Conservation (phyloP, 495 filamentous ascomycete genomes). For the Aspergillus bridgeri region DNA sequence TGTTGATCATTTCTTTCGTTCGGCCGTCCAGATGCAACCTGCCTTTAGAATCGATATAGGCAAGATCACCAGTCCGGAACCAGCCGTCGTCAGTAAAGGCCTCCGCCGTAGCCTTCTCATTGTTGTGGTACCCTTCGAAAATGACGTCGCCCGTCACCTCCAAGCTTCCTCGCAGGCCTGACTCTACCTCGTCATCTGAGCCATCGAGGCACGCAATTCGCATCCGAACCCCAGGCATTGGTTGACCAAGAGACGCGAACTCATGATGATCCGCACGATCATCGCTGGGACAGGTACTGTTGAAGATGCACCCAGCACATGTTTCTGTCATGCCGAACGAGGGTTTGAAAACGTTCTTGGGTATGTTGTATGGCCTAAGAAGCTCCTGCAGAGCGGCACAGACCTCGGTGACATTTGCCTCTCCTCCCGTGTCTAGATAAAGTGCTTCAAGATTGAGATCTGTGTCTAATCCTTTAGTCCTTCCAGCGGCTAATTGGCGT, state of each 20-base stretch:
- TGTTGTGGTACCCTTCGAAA: slow-evolving; percentile 76
- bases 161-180: slow-evolving; percentile 20
- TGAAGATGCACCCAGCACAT: slow-evolving; percentile 47
- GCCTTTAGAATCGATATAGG: slow-evolving; percentile 53
- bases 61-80: slow-evolving; percentile 81
- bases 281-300: slow-evolving; percentile 28
- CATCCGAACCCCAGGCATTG: slow-evolving; percentile 41
- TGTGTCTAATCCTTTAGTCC: background rate
- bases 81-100: slow-evolving; percentile 70
- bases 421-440: slow-evolving; percentile 36
- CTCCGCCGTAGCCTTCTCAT: slow-evolving; percentile 57
- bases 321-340: slow-evolving; percentile 59
- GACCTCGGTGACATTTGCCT: slow-evolving; percentile 33
- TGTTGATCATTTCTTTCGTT: slow-evolving; percentile 52
- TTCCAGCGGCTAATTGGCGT: background rate
- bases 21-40: slow-evolving; percentile 53
- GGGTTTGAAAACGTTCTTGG: slow-evolving; percentile 37
- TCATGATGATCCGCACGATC: slow-evolving; percentile 23
- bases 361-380: slow-evolving; percentile 32
- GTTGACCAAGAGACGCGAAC: slow-evolving; percentile 39
- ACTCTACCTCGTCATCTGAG: background rate
- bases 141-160: slow-evolving; percentile 54
- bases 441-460: slow-evolving; percentile 28
- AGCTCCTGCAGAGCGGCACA: slow-evolving; percentile 26
- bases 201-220: slow-evolving; percentile 23